Percentiles rank a stretch among this genome's conserved stretches.
phyloP scores from a whole-genome alignment of 129 eudicot genomes.

The carrot (Daucus carota) region DNA sequence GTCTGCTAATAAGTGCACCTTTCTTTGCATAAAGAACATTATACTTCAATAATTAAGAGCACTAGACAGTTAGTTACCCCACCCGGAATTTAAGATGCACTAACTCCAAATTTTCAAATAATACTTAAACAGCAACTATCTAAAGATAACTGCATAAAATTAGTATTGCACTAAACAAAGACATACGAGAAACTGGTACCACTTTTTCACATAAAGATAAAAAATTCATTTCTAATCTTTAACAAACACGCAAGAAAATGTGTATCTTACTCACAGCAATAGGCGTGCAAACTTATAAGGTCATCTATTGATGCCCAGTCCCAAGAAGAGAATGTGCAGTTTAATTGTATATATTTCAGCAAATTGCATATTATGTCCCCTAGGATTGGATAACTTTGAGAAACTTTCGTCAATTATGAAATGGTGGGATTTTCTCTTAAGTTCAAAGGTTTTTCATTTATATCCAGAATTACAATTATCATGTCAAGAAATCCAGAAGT shows the following conservation, averaged over 20 bases:
- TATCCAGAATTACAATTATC: not conserved
- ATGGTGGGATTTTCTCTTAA: not conserved
- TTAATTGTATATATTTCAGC: not conserved
- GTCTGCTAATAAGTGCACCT: conserved; percentile 4
- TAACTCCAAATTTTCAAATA: not conserved
- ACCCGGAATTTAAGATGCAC: not conserved
- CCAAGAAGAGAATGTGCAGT: not conserved
- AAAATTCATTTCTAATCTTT: not conserved
- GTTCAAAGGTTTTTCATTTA: not conserved
- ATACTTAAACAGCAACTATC: not conserved
- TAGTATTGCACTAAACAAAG: not conserved
- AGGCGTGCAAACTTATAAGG: not conserved
- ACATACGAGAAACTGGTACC: not conserved
- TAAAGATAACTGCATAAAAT: not conserved
- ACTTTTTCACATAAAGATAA: not conserved
- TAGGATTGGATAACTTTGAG: not conserved
- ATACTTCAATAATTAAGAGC: conserved; percentile 1
- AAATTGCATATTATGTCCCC: not conserved
- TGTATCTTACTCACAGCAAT: not conserved
- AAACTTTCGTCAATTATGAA: not conserved
- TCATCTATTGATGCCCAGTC: not conserved
- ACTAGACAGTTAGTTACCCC: not conserved
- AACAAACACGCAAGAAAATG: not conserved
- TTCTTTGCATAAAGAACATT: not conserved
- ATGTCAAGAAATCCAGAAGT: no score